phyloP scores from a whole-genome alignment of 2,329 filamentous ascomycete genomes.

The Leptographium wingfieldii region DNA sequence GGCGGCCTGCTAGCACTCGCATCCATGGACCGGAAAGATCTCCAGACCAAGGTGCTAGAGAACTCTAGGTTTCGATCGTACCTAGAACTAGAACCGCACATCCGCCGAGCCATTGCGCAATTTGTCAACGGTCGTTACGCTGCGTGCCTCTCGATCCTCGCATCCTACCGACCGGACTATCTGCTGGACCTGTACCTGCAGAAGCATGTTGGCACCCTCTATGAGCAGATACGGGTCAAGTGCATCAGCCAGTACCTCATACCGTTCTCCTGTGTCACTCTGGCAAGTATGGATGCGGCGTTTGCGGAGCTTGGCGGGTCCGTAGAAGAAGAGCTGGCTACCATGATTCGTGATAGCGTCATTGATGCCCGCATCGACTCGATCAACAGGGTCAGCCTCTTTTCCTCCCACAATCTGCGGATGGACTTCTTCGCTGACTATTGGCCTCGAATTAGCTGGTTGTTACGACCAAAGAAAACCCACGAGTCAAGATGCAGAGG shows the following conservation, averaged over 20 bases:
- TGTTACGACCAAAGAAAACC: conserved; percentile 54
- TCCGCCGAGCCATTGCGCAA: conserved; percentile 77
- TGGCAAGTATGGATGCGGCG: conserved; percentile 63
- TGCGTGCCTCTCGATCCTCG: conserved; percentile 68
- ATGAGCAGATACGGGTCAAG: conserved; percentile 68
- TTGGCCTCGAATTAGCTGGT: conserved; percentile 40
- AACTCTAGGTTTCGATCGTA: conserved; percentile 73
- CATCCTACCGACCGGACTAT: conserved; percentile 73
- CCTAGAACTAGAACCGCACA: conserved; percentile 84
- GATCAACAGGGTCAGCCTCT: conserved; percentile 50
- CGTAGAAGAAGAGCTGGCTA: conserved; percentile 62
- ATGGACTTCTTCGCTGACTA: not conserved
- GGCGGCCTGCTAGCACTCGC: conserved; percentile 83
- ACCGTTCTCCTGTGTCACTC: conserved; percentile 77
- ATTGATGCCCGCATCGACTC: conserved; percentile 75
- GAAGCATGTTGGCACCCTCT: conserved; percentile 57
- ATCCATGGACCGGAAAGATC: conserved; percentile 67
- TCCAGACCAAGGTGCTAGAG: conserved; percentile 67
- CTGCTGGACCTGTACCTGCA: conserved; percentile 81
- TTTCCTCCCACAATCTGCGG: not conserved
- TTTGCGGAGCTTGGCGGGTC: conserved; percentile 54
- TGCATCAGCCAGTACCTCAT: conserved; percentile 89
- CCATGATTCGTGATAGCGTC: conserved; percentile 60
- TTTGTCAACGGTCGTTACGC: conserved; percentile 89
- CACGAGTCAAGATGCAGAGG: conserved; percentile 56